A percentile compares a stretch with the other conserved stretches of the same genome.
Conservation (phyloP, 176 grass and related monocot genomes). For the Oryza brachyantha region DNA sequence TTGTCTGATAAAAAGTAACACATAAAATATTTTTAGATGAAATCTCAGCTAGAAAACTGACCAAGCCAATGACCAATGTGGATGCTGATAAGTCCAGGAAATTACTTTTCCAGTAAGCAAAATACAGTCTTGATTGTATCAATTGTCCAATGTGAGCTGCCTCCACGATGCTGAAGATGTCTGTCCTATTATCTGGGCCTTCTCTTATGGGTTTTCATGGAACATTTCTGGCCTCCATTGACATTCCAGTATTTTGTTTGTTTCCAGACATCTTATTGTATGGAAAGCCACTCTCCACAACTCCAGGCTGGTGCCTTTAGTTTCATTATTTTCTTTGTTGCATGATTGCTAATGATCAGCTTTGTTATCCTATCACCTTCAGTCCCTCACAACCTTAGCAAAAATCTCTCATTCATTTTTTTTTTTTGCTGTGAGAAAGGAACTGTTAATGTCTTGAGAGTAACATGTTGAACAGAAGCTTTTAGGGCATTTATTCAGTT, state of each 20-base stretch:
- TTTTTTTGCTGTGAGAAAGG: not conserved
- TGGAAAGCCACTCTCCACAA: not conserved
- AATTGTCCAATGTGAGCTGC: not conserved
- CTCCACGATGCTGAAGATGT: not conserved
- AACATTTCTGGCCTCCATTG: slow-evolving; percentile 6
- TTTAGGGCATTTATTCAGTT: not conserved
- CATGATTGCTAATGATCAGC: slow-evolving; percentile 9
- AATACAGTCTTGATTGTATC: not conserved
- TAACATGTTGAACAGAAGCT: not conserved
- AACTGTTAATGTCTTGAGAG: not conserved
- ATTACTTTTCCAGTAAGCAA: not conserved
- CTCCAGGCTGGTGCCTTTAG: not conserved
- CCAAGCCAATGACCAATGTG: not conserved
- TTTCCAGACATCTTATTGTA: not conserved
- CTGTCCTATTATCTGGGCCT: not conserved
- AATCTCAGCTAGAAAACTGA: slow-evolving; percentile 9
- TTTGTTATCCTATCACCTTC: not conserved
- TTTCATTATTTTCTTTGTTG: not conserved
- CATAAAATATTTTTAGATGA: slow-evolving; percentile 1
- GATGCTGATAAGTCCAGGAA: not conserved
- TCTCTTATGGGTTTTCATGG: slow-evolving; percentile 3
- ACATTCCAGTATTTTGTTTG: not conserved
- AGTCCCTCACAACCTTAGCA: not conserved
- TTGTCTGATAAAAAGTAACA: not conserved
- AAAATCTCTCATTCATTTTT: not conserved